A percentile compares a stretch with the other conserved stretches of the same genome.
phyloP scores from a whole-genome alignment of 805 yeast species.

The Ogataea angusta region DNA sequence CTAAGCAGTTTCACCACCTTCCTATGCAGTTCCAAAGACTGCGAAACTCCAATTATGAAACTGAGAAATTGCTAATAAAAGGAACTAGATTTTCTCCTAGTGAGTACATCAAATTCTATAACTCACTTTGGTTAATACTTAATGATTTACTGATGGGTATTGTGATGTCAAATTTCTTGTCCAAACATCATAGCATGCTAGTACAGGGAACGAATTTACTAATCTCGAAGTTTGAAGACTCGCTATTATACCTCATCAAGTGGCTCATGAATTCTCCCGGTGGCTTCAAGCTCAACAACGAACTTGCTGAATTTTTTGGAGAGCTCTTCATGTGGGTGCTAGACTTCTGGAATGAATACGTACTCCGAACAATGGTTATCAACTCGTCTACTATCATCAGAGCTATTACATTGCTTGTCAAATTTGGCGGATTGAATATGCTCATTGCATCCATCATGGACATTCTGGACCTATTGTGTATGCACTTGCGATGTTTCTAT shows the following conservation, averaged over 20 bases:
- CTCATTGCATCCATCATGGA: slow-evolving; percentile 67
- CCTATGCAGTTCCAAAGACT: slow-evolving; percentile 75
- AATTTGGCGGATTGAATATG: slow-evolving; percentile 60
- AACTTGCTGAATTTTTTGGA: slow-evolving; percentile 80
- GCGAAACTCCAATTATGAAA: slow-evolving; percentile 34
- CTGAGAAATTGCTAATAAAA: slow-evolving; percentile 37
- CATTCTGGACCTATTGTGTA: slow-evolving; percentile 53
- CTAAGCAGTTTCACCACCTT: slow-evolving; percentile 71
- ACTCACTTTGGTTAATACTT: slow-evolving; percentile 80
- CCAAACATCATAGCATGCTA: slow-evolving; percentile 16
- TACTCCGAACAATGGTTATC: slow-evolving; percentile 14
- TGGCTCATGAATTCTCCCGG: slow-evolving; percentile 91
- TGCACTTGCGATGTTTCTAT: slow-evolving; percentile 77
- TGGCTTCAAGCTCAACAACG: slow-evolving; percentile 87
- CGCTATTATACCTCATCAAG: slow-evolving; percentile 41
- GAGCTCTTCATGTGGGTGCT: slow-evolving; percentile 85
- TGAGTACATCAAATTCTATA: slow-evolving; percentile 75
- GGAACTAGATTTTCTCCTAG: slow-evolving; percentile 40
- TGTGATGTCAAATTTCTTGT: slow-evolving; percentile 48
- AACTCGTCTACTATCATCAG: slow-evolving; percentile 16
- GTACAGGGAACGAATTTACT: slow-evolving; percentile 1
- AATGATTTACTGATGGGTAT: slow-evolving; percentile 81
- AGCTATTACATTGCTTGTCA: slow-evolving; percentile 17
- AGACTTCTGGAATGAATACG: slow-evolving; percentile 51
- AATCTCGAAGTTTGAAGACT: slow-evolving; percentile 34